Evolutionary conservation across 1,284 basidiomycete species (phyloP), one percentile per base, ranked within the genome.

Genomic region (Ustilago xerochloae): DNA sequence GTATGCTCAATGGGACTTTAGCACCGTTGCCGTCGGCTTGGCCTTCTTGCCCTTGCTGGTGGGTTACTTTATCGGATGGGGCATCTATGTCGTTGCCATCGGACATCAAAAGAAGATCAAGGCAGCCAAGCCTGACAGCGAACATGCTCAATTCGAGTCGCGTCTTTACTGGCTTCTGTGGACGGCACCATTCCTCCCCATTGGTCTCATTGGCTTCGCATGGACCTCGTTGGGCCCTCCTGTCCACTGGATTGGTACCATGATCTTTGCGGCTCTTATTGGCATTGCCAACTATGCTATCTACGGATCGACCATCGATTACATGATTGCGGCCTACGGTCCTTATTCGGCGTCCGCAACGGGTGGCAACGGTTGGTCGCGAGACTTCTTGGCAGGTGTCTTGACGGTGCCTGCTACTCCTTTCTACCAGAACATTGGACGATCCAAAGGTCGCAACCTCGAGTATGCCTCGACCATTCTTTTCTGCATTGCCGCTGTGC

Each of bases 181-280:
- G 66, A 73, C 81, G 45, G 77, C 81, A 32, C 85, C 85, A 0
- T 75, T 85, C 18, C 80, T 86, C 29, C 77, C 82, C 0, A 84
- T 87, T 51, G 86, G 86, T 29, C 80, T 87, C 6, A 81, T 86
- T 32, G 85, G 85, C 6, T 87, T 87, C 63, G 86, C 86, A 0
- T 86, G 85, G 84, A 86, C 85, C 2, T 84, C 81, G 3, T 48
- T 84, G 12, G 86, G 86, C n/a, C 85, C 85, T 1, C 74, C 79
- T 7, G 76, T 82, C 2, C 85, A 84, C 61, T 86, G 86, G 86
- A 86, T 86, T 38, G 86, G 81, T 0, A 84, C 85, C 2, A 86
- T 86, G 85, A 76, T 87, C 48, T 85, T 85, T 57, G 71, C 82
- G 0, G 78, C 79, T 0, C 39, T 85, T 20, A 84, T 86, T 36